A percentile compares a stretch with the other conserved stretches of the same genome.
phyloP scores from a whole-genome alignment of 75 land plant genomes.

The Picea glauca region DNA sequence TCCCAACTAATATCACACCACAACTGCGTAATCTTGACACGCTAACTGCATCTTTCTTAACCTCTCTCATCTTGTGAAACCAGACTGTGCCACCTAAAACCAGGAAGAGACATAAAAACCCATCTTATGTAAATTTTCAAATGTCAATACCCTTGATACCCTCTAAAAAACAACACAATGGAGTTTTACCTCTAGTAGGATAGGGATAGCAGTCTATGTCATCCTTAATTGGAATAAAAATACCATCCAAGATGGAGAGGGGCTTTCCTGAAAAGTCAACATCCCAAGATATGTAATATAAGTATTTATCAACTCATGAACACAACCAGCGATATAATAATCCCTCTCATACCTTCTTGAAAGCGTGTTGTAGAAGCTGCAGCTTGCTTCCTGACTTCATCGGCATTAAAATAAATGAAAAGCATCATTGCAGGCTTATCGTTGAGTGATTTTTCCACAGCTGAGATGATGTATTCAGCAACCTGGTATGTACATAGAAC shows the following conservation, averaged over 20 bases:
- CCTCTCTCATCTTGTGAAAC: constrained; percentile 67
- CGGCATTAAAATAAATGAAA: constrained; percentile 57
- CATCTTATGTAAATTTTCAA: constrained; percentile 7
- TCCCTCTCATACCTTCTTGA: constrained; percentile 55
- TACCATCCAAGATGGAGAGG: constrained; percentile 75
- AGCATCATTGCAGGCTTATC: constrained; percentile 43
- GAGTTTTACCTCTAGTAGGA: constrained; percentile 51
- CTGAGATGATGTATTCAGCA: constrained; percentile 74
- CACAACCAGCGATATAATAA: neutral
- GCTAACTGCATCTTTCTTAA: constrained; percentile 78
- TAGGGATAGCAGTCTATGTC: constrained; percentile 86
- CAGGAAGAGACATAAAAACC: neutral
- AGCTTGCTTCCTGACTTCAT: constrained; percentile 83
- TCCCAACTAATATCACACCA: constrained; percentile 85
- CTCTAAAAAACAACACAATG: neutral
- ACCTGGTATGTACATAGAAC: constrained; percentile 44
- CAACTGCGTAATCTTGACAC: constrained; percentile 86
- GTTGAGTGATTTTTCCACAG: constrained; percentile 53
- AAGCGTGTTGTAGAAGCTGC: constrained; percentile 79
- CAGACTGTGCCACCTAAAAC: constrained; percentile 80
- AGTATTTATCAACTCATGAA: neutral
- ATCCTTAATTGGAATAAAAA: constrained; percentile 82
- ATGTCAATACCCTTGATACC: neutral
- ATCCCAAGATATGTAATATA: neutral
- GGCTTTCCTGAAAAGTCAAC: constrained; percentile 59